Evolutionary conservation across 768 basidiomycete genomes (phyloP).

Genomic region (Trametes punicea): DNA sequence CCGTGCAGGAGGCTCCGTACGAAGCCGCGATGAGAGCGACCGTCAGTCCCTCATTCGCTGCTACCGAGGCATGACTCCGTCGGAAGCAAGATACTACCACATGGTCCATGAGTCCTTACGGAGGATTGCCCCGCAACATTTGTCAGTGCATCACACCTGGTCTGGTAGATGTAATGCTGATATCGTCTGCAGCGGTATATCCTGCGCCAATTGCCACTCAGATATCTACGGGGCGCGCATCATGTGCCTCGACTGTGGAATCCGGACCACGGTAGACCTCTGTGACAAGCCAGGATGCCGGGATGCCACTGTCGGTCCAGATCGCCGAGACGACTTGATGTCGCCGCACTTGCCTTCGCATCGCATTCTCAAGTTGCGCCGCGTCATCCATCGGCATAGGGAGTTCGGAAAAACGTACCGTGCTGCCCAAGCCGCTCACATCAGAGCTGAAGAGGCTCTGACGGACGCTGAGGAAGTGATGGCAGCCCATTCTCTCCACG

Average conservation of each 20-base stretch:
- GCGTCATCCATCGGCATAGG: conserved; percentile 9
- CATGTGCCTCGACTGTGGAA: conserved; percentile 18
- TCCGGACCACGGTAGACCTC: conserved; percentile 12
- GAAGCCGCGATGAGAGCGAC: neutral
- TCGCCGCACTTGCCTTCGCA: conserved; percentile 11
- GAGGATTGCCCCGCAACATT: conserved; percentile 7
- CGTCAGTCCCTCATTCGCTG: neutral
- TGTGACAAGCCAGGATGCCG: conserved; percentile 8
- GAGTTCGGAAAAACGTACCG: conserved; percentile 12
- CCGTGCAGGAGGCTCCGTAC: neutral
- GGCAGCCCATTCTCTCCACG: neutral
- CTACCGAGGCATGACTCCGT: conserved; percentile 10
- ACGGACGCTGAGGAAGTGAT: conserved; percentile 1
- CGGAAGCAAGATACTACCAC: conserved; percentile 9
- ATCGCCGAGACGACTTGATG: conserved; percentile 10
- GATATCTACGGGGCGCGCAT: conserved; percentile 3
- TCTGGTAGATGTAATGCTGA: neutral
- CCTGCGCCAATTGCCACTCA: conserved; percentile 7
- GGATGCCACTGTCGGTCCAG: neutral
- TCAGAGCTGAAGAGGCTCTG: conserved; percentile 6
- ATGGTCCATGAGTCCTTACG: conserved; percentile 8
- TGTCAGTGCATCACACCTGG: neutral
- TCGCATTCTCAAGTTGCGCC: conserved; percentile 12
- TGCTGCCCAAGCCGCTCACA: conserved; percentile 7
- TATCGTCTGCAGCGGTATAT: conserved; percentile 1